Percentiles rank a stretch among this genome's conserved stretches.
Conservation (phyloP, 1,139 yeast species). For the Blastobotrys persicus region DNA sequence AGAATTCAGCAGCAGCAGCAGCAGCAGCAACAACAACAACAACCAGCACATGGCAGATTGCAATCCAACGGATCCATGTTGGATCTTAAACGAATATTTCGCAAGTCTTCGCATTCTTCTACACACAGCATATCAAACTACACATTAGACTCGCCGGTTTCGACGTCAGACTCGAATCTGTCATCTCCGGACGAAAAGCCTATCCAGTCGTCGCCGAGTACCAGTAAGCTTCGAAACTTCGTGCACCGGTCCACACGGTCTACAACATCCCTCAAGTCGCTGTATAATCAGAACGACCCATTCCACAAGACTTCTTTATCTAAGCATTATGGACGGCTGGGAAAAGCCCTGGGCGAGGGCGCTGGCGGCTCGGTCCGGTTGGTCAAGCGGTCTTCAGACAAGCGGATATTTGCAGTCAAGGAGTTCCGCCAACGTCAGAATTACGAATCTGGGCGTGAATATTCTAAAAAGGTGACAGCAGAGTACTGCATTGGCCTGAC, state of each 20-base stretch:
- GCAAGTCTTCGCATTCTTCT: slow-evolving; percentile 21
- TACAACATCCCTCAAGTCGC: slow-evolving; percentile 21
- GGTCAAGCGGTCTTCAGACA: slow-evolving; percentile 66
- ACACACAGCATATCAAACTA: background rate
- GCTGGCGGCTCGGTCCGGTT: slow-evolving; percentile 92
- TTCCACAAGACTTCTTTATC: slow-evolving; percentile 46
- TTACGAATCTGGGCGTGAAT: slow-evolving; percentile 77
- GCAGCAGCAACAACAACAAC: background rate
- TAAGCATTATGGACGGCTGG: slow-evolving; percentile 76
- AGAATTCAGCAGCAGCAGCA: background rate
- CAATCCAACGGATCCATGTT: slow-evolving; percentile 27
- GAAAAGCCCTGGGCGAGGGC: slow-evolving; percentile 90
- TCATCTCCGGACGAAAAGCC: slow-evolving; percentile 11
- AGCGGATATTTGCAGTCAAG: slow-evolving; percentile 81
- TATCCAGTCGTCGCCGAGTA: background rate
- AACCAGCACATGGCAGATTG: background rate
- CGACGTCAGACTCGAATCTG: slow-evolving; percentile 12
- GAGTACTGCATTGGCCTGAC: slow-evolving; percentile 95
- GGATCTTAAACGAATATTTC: slow-evolving; percentile 35
- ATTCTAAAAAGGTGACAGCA: slow-evolving; percentile 90
- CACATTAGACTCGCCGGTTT: slow-evolving; percentile 14
- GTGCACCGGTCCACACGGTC: slow-evolving; percentile 21
- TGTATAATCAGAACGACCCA: slow-evolving; percentile 13
- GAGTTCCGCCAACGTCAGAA: slow-evolving; percentile 80
- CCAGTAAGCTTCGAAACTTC: slow-evolving; percentile 13